These are phyloP conservation scores for Sesbania bispinosa DNA, from an alignment of 306 rosid species.

Conservation along the genomic window DNA sequence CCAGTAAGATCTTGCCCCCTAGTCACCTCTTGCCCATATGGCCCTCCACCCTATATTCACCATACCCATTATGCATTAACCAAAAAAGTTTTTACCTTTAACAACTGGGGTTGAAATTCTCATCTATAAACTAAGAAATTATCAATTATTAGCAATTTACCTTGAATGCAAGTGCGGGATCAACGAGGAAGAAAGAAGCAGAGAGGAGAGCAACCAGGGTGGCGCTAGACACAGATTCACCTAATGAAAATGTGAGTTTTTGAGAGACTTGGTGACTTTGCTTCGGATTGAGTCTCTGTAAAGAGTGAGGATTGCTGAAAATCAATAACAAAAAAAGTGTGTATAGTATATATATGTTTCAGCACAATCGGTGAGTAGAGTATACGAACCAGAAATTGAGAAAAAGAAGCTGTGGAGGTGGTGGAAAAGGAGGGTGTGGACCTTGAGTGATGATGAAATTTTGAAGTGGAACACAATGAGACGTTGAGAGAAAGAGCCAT, in stretches of 20 bases:
- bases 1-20: constrained; percentile 93
- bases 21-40: constrained; percentile 85
- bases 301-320: not conserved
- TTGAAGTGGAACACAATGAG: constrained; percentile 41
- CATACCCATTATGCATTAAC: not conserved
- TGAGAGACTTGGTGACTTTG: constrained; percentile 33
- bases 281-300: constrained; percentile 26
- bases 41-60: constrained; percentile 77
- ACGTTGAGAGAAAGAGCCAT: constrained; percentile 75
- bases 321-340: not conserved
- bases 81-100: not conserved
- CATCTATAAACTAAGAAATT: not conserved
- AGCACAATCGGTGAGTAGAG: too few species aligned
- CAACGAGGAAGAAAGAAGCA: constrained; percentile 60
- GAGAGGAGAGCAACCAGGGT: constrained; percentile 66
- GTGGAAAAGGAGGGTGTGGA: not conserved
- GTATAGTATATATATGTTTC: too few species aligned
- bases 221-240: constrained; percentile 50
- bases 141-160: constrained; percentile 14
- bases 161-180: constrained; percentile 85
- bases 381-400: constrained; percentile 11
- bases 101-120: not conserved
- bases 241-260: constrained; percentile 30
- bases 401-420: not conserved
- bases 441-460: not conserved